Conservation (phyloP, 78 protist genomes). For the Speleostelium caveatum region DNA sequence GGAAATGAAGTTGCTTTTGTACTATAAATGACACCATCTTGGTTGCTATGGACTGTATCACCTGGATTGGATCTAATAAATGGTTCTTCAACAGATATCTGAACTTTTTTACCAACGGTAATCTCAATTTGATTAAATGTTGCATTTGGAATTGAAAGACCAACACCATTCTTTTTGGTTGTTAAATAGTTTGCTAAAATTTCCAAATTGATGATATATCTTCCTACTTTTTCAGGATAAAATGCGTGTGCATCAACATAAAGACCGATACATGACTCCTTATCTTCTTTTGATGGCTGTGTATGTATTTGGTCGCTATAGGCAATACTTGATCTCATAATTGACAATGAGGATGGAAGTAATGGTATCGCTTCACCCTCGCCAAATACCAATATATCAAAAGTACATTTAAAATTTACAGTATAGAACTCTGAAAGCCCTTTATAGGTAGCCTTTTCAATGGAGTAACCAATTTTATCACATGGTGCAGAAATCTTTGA, state of each 20-base stretch:
- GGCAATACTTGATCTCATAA: neutral
- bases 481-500: neutral
- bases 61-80: neutral
- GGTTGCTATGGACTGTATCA: neutral
- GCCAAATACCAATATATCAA: constrained; percentile 41
- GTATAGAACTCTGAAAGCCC: constrained; percentile 15
- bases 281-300: constrained; percentile 3
- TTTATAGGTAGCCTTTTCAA: constrained; percentile 36
- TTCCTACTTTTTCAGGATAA: constrained; percentile 40
- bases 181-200: constrained; percentile 50
- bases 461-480: constrained; percentile 7
- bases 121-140: constrained; percentile 32
- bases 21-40: neutral
- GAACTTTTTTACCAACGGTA: constrained; percentile 24
- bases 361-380: constrained; percentile 22
- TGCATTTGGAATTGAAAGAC: constrained; percentile 51
- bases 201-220: constrained; percentile 14
- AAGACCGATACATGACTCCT: constrained; percentile 42
- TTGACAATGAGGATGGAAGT: constrained; percentile 40
- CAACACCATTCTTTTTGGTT: constrained; percentile 73
- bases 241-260: constrained; percentile 38
- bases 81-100: constrained; percentile 21
- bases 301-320: neutral
- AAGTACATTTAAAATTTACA: constrained; percentile 30
- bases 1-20: constrained; percentile 11